These are phyloP conservation scores for Xerophyta viscosa DNA, from an alignment of 106 monocot species.

Conservation along the genomic window DNA sequence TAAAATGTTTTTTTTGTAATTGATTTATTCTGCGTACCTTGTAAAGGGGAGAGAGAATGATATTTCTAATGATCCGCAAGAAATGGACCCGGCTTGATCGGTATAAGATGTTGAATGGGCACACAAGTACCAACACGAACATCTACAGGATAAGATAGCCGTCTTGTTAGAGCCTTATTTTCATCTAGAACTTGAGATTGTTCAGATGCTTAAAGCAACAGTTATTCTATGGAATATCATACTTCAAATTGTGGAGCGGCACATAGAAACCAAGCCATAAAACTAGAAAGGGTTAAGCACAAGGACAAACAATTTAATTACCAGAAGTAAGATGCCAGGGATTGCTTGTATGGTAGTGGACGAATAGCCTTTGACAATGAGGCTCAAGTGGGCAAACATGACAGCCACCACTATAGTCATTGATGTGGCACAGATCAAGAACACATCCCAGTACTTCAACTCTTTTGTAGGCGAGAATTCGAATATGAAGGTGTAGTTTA, in stretches of 20 bases:
- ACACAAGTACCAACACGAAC: conserved; percentile 56
- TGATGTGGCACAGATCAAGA: conserved; percentile 67
- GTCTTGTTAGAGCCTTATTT: conserved; percentile 2
- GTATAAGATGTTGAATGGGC: conserved; percentile 69
- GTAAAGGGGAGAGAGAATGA: conserved; percentile 81
- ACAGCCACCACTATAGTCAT: conserved; percentile 69
- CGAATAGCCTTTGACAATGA: conserved; percentile 41
- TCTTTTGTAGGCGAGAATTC: conserved; percentile 76
- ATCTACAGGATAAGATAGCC: conserved; percentile 33
- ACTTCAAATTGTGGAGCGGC: no score
- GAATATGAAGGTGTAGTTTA: conserved; percentile 95
- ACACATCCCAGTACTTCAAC: conserved; percentile 70
- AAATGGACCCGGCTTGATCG: conserved; percentile 60
- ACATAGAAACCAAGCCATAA: no score
- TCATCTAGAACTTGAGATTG: no score
- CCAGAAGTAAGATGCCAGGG: conserved; percentile 66
- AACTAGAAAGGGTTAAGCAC: no score
- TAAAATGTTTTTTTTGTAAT: background rate
- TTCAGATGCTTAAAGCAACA: no score
- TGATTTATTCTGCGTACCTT: conserved; percentile 40
- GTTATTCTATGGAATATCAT: no score
- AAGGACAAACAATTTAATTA: no score
- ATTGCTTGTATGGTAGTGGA: conserved; percentile 53
- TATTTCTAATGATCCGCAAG: conserved; percentile 71
- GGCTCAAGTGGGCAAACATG: conserved; percentile 55